Evolutionary conservation across 1,139 yeast species (phyloP).

Genomic region (Saccharomyces hybrid): DNA sequence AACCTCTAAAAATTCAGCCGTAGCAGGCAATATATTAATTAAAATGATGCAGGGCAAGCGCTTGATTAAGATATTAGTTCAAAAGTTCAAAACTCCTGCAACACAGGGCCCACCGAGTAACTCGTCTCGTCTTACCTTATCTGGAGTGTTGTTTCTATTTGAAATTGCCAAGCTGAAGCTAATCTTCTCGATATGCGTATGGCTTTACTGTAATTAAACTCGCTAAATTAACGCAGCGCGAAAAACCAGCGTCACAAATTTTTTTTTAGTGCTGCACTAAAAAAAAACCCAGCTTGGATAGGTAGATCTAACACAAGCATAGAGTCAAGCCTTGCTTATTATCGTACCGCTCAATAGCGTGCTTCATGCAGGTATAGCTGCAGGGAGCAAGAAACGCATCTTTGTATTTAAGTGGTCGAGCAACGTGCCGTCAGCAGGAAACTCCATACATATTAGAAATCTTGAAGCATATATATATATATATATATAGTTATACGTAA

Average conservation of each 20-base stretch:
- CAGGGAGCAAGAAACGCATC: neutral
- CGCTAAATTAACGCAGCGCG: conserved; percentile 49
- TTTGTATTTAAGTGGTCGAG: neutral
- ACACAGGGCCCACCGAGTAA: too few relatives aligned
- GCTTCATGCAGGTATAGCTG: neutral
- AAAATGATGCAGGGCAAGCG: too few relatives aligned
- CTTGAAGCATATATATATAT: neutral
- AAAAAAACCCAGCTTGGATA: neutral
- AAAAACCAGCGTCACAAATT: conserved; percentile 95
- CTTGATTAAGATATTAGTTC: too few relatives aligned
- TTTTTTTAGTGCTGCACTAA: conserved; percentile 40
- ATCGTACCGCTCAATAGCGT: neutral
- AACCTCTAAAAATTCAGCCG: too few relatives aligned
- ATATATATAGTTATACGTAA: too few relatives aligned
- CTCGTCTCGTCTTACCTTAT: too few relatives aligned
- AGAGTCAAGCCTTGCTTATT: neutral
- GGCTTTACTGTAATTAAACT: neutral
- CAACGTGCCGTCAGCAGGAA: neutral
- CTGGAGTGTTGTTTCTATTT: neutral
- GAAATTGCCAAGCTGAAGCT: neutral
- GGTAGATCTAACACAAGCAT: neutral
- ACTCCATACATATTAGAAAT: neutral
- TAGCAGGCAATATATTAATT: too few relatives aligned
- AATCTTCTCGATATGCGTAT: neutral
- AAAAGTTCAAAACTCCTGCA: too few relatives aligned